phyloP scores from a whole-genome alignment of 345 rosid species.

The Citrus inodora region DNA sequence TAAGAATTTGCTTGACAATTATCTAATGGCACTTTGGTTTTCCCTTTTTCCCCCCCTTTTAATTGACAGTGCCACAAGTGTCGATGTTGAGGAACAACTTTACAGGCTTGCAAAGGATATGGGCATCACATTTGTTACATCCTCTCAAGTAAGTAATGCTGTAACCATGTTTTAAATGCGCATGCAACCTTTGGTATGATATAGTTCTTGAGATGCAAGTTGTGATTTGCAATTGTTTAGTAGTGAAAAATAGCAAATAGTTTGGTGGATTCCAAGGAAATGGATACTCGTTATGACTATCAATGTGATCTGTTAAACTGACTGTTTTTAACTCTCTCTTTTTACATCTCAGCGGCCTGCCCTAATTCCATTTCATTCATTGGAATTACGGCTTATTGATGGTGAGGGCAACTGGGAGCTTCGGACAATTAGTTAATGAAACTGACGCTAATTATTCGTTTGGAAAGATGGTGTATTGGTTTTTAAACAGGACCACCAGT shows the following conservation, averaged over 20 bases:
- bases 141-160: slow-evolving; percentile 69
- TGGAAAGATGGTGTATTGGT: not conserved
- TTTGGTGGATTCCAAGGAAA: not conserved
- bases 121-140: slow-evolving; percentile 89
- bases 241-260: not conserved
- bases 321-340: not conserved
- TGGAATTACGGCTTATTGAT: slow-evolving; percentile 79
- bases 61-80: slow-evolving; percentile 78
- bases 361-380: slow-evolving; percentile 77
- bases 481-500: not conserved
- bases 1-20: not conserved
- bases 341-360: slow-evolving; percentile 74
- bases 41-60: not conserved
- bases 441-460: not conserved
- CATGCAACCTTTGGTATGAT: not conserved
- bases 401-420: slow-evolving; percentile 99
- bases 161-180: not conserved
- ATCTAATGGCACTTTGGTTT: not conserved
- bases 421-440: slow-evolving; percentile 55
- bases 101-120: slow-evolving; percentile 72
- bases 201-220: not conserved
- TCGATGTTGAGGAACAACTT: slow-evolving; percentile 96
- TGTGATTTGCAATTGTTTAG: no score
- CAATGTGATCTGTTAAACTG: not conserved
- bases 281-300: not conserved